Evolutionary conservation across 345 rosid species (phyloP).

Genomic region (Eucalyptus erythrocorys): DNA sequence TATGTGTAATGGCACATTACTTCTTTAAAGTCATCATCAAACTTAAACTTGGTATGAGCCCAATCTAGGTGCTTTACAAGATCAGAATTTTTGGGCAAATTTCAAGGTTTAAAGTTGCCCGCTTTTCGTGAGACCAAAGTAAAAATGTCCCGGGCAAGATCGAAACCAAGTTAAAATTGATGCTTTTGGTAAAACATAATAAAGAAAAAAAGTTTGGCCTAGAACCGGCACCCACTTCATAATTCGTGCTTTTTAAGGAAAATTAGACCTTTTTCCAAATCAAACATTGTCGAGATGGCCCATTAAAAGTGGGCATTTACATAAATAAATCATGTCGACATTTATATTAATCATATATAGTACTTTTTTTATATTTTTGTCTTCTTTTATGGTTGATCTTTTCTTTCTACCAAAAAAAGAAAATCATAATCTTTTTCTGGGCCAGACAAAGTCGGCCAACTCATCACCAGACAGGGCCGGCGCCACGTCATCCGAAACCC

Average conservation of each 20-base stretch:
- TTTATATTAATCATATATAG: no score
- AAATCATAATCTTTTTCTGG: background rate
- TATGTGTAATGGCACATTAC: background rate
- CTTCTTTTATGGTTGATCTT: no score
- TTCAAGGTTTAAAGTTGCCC: background rate
- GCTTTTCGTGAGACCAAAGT: background rate
- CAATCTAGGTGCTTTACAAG: fast-evolving
- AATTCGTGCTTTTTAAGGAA: background rate
- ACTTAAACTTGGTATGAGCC: fast-evolving
- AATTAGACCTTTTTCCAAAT: background rate
- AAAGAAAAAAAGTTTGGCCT: background rate
- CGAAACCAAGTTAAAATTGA: fast-evolving
- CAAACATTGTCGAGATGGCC: background rate
- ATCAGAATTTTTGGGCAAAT: background rate
- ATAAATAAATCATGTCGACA: background rate
- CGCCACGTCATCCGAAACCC: background rate
- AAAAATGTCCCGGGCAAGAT: fast-evolving
- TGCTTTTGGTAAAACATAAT: background rate
- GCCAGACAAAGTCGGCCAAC: background rate
- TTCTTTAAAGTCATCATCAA: background rate
- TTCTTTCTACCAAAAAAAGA: no score
- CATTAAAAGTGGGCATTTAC: background rate
- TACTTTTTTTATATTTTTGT: no score
- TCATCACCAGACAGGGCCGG: background rate
- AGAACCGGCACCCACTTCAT: background rate